These are phyloP conservation scores for Rhizophlyctis rosea DNA, from an alignment of 192 early-diverging fungal genomes.

Conservation along the genomic window DNA sequence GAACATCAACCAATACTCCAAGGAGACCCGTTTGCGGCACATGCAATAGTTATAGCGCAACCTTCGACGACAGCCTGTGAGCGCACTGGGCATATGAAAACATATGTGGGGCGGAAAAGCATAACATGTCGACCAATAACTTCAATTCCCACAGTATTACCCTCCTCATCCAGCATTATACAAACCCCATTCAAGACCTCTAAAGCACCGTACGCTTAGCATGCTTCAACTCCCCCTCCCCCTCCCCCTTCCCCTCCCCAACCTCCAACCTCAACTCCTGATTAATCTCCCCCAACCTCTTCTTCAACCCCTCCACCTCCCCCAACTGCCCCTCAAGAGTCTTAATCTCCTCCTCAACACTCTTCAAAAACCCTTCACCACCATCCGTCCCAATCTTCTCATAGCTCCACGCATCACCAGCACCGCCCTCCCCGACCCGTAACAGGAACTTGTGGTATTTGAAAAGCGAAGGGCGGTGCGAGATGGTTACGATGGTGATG, in stretches of 20 bases:
- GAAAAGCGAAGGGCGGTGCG: constrained; percentile 93
- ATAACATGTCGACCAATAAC: too few species aligned
- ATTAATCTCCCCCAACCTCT: constrained; percentile 44
- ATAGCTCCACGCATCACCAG: constrained; percentile 38
- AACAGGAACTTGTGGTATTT: constrained; percentile 95
- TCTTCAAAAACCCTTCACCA: constrained; percentile 26
- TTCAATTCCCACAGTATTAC: too few species aligned
- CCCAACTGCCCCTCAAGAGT: constrained; percentile 37
- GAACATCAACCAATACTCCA: too few species aligned
- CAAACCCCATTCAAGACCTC: too few species aligned
- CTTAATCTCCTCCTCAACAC: constrained; percentile 41
- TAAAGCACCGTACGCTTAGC: constrained; percentile 48
- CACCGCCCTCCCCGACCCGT: constrained; percentile 41
- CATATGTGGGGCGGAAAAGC: too few species aligned
- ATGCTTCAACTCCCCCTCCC: constrained; percentile 37
- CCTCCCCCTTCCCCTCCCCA: neutral
- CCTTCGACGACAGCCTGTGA: too few species aligned
- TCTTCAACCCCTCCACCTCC: constrained; percentile 32
- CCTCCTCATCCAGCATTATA: too few species aligned
- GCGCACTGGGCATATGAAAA: too few species aligned
- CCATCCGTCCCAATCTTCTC: constrained; percentile 34
- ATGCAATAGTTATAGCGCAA: too few species aligned
- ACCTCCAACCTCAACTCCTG: constrained; percentile 34
- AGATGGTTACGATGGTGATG: constrained; percentile 91
- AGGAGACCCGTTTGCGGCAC: too few species aligned